Base-by-base conservation (phyloP, 169 alveolate genomes). In the Plasmodium vivax region DNA sequence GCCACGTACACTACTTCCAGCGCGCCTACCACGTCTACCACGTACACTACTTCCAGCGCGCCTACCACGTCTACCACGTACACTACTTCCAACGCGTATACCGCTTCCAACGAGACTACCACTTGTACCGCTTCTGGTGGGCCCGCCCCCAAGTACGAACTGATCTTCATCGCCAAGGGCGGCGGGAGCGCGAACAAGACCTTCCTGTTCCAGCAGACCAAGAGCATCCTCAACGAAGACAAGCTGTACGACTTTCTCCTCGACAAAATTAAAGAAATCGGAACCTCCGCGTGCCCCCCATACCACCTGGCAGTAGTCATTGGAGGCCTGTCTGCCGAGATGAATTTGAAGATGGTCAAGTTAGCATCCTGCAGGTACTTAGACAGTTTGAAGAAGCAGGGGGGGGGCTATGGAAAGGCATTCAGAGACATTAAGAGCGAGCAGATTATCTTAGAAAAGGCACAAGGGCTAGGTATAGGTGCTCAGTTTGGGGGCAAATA, bases 401-500 rank as follows among this genome's bases (percentile, higher is more conserved):
- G 99, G 36, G 88, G 93, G 77, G 71, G 47, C 16, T 95, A 85
- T 93, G 98, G 98, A 36, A 83, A 95, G 43, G 99, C 98, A 23
- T 98, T 96, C 81, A 91, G 99, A 7, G 99, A 98, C 90, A 74
- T 96, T 41, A 83, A 95, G 87, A 93, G 96, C 95, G 98, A 97
- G 72, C 71, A 96, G n/a, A 75, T 91, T 23, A 85, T 95, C n/a
- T 82, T 93, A 32, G 47, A 96, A n/a, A 95, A 56, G 80, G 92
- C 97, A 8, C 96, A 97, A 80, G 94, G 93, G 32, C 92, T 98
- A 43, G 99, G 99, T 45, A 97, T 98, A 38, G 99, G 99, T 36
- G 99, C 99, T 43, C 99, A 98, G 91, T 98, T 98, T 81, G 99
- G 99, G 2, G 99, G 99, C 43, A 98, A 97, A 94, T 97, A 98